Evolutionary conservation across 2,329 filamentous ascomycete genomes (phyloP), one percentile per base, ranked within the genome.

Genomic region (Coleophoma eucalyptorum): DNA sequence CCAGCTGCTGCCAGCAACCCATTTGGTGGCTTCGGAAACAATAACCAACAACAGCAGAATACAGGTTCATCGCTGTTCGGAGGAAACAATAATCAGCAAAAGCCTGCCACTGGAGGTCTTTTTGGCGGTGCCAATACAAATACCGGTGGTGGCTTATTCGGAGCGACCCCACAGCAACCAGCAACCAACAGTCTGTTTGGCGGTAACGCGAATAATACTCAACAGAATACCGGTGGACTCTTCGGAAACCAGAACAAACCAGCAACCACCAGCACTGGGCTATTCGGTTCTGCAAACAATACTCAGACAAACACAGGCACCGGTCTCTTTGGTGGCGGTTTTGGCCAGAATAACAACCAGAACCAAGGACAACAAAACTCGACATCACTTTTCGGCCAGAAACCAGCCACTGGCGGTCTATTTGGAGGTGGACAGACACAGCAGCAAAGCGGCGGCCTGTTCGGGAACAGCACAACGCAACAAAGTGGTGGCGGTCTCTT

Each of bases 361-460:
- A 58, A 68, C 62, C 53, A 67, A 65, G 60, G 61, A 61, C 53
- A 67, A 60, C 69, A 70, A 63, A 59, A 68, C 53, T 64, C 73
- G 16, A 67, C 69, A 19, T 71, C 75, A 10, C 56, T 83, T 10
- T 81, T 83, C 52, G 73, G 75, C 8, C 63, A 64, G 61, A 51
- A 66, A 58, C 67, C 70, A 62, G 59, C 68, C 52, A 63, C 73
- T 16, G 68, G 69, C 19, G 71, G 75, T 15, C 59, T 85, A 5
- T 83, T 84, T 55, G 75, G 77, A 13, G 63, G 61, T 34, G 58
- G 75, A 76, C 58, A 71, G 67, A 43, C 78, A 81, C 58, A 74
- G 73, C 61, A 74, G 79, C 57, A 72, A 76, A 50, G 82, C 81
- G 59, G 76, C 81, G 3, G 71, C n/a, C 60, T 83, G 13, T 84